phyloP scores from a whole-genome alignment of 331 rosid genomes.

The Quercus tomentella region DNA sequence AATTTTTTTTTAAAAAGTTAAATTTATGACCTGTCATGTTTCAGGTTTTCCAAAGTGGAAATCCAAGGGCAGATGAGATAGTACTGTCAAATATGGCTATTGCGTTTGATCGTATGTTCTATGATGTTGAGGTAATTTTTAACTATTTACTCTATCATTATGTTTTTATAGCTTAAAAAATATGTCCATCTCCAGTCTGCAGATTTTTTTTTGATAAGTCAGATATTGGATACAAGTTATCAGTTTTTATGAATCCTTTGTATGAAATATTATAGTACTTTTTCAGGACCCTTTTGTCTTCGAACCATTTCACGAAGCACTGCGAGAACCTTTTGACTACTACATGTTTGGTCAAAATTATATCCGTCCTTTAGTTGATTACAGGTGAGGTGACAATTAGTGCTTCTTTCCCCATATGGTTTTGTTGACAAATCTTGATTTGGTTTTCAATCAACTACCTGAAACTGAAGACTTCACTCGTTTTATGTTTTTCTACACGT shows the following conservation, averaged over 20 bases:
- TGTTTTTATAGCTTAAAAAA: conserved; percentile 9
- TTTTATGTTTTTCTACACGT: background rate
- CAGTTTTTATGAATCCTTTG: conserved; percentile 3
- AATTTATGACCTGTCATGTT: conserved; percentile 15
- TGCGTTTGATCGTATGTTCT: conserved; percentile 66
- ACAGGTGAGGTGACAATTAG: conserved; percentile 53
- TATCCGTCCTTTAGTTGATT: conserved; percentile 89
- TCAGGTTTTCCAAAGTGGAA: conserved; percentile 75
- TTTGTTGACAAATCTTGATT: background rate
- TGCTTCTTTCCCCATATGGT: conserved; percentile 11
- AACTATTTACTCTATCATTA: background rate
- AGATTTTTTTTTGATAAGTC: background rate
- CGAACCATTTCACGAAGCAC: conserved; percentile 80
- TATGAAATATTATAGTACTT: conserved; percentile 33
- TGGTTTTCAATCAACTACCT: background rate
- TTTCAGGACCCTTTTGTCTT: conserved; percentile 94
- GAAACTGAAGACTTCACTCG: background rate
- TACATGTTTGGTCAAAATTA: conserved; percentile 88
- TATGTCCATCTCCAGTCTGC: conserved; percentile 13
- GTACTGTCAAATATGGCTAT: conserved; percentile 80
- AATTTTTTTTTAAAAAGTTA: background rate
- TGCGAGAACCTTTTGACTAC: conserved; percentile 96
- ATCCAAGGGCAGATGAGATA: conserved; percentile 72
- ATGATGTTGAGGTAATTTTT: conserved; percentile 79
- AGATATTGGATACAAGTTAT: background rate